Evolutionary conservation across 2,329 filamentous ascomycete genomes (phyloP).

Genomic region (Colletotrichum lindemuthianum): DNA sequence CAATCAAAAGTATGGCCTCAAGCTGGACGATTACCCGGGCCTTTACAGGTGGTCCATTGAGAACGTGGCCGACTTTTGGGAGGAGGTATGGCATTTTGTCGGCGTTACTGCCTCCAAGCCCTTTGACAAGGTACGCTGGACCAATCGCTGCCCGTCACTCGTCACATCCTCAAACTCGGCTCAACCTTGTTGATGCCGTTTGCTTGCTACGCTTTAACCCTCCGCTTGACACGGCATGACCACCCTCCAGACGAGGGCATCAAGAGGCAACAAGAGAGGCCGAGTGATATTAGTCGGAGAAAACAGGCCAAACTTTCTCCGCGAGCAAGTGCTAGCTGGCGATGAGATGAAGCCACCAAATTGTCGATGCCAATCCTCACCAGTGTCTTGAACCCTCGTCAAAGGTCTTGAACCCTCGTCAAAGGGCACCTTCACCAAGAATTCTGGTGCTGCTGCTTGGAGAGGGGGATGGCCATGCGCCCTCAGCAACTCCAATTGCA

Average conservation of each 20-base stretch:
- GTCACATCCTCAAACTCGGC: slow-evolving; percentile 17
- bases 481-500: slow-evolving; percentile 13
- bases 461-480: slow-evolving; percentile 15
- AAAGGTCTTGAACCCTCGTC: slow-evolving; percentile 5
- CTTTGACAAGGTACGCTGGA: slow-evolving; percentile 64
- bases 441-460: not conserved
- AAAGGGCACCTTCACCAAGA: slow-evolving; percentile 16
- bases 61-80: slow-evolving; percentile 82
- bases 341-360: slow-evolving; percentile 7
- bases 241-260: not conserved
- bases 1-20: slow-evolving; percentile 72
- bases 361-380: slow-evolving; percentile 27
- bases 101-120: slow-evolving; percentile 75
- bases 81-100: slow-evolving; percentile 84
- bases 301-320: slow-evolving; percentile 16
- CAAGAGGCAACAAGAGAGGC: not conserved
- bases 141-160: slow-evolving; percentile 7
- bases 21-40: slow-evolving; percentile 74
- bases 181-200: slow-evolving; percentile 15
- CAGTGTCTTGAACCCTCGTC: slow-evolving; percentile 35
- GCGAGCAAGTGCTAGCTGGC: slow-evolving; percentile 16
- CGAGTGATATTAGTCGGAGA: slow-evolving; percentile 25
- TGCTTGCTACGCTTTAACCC: slow-evolving; percentile 5
- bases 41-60: slow-evolving; percentile 88
- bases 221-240: slow-evolving; percentile 31